phyloP scores from a whole-genome alignment of 352 stramenopile genomes.

The Hyaloperonospora arabidopsidis region DNA sequence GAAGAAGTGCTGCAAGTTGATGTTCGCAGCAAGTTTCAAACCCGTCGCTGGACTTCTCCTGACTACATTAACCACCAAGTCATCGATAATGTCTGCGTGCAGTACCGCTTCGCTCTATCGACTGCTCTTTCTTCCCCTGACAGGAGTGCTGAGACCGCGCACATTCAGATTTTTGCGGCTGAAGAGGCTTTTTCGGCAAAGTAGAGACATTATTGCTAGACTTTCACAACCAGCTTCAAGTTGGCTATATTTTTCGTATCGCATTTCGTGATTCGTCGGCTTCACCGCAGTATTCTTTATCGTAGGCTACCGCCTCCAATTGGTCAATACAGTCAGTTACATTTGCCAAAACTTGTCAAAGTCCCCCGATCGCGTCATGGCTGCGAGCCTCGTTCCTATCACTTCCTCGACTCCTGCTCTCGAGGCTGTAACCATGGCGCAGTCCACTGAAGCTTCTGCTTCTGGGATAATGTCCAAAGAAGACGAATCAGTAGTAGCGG shows the following conservation, averaged over 20 bases:
- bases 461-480: constrained; percentile 3
- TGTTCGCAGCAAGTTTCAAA: constrained; percentile 73
- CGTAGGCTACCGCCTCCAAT: too few species aligned
- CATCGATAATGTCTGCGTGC: constrained; percentile 48
- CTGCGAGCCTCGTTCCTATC: constrained; percentile 15
- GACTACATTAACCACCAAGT: constrained; percentile 38
- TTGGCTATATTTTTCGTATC: too few species aligned
- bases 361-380: constrained; percentile 27
- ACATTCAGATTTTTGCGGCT: constrained; percentile 30
- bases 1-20: constrained; percentile 64
- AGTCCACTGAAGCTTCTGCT: constrained; percentile 8
- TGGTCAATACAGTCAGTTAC: too few species aligned
- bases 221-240: too few species aligned
- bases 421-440: constrained; percentile 13
- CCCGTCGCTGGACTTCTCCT: constrained; percentile 33
- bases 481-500: constrained; percentile 5
- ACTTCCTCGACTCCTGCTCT: constrained; percentile 15
- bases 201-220: too few species aligned
- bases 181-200: constrained; percentile 11
- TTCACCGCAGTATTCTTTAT: too few species aligned
- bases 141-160: constrained; percentile 13
- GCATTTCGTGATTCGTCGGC: too few species aligned
- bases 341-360: constrained; percentile 4
- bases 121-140: constrained; percentile 1
- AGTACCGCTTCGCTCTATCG: constrained; percentile 36